Conservation (phyloP, 176 grass and related monocot species). For the Bonia amplexicaulis region DNA sequence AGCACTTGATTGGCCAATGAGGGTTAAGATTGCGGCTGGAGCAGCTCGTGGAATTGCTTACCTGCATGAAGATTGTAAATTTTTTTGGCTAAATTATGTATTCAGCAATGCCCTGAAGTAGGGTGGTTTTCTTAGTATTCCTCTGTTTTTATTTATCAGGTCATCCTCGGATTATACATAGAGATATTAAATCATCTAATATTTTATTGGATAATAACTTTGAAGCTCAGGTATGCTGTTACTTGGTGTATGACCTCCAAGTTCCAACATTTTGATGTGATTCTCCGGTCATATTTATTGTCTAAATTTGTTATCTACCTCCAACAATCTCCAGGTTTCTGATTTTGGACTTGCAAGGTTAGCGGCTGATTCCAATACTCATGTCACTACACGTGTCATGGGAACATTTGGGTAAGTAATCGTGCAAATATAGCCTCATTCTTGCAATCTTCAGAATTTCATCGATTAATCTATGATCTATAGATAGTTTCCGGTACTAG, state of each 20-base stretch:
- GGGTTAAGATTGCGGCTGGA: constrained; percentile 92
- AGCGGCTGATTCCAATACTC: constrained; percentile 77
- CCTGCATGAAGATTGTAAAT: constrained; percentile 98
- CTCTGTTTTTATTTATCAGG: constrained; percentile 49
- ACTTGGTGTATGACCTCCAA: neutral
- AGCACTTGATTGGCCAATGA: constrained; percentile 72
- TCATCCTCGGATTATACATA: constrained; percentile 96
- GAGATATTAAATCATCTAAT: constrained; percentile 99
- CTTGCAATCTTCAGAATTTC: neutral
- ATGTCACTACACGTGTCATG: constrained; percentile 94
- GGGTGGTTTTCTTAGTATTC: constrained; percentile 31
- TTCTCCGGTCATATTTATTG: neutral
- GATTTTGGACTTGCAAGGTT: constrained; percentile 99
- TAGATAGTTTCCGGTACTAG: neutral
- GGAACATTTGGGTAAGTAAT: constrained; percentile 90
- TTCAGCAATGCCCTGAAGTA: neutral
- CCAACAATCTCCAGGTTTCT: constrained; percentile 60
- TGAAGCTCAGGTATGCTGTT: constrained; percentile 77
- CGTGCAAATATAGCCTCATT: neutral
- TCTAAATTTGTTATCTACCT: neutral
- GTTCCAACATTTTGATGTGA: neutral
- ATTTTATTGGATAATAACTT: constrained; percentile 97
- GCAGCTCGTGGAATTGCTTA: constrained; percentile 97
- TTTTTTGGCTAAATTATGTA: neutral
- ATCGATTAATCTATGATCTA: neutral